These are phyloP conservation scores for Fraxinus platypoda DNA, from an alignment of 305 asterid species.

Conservation along the genomic window DNA sequence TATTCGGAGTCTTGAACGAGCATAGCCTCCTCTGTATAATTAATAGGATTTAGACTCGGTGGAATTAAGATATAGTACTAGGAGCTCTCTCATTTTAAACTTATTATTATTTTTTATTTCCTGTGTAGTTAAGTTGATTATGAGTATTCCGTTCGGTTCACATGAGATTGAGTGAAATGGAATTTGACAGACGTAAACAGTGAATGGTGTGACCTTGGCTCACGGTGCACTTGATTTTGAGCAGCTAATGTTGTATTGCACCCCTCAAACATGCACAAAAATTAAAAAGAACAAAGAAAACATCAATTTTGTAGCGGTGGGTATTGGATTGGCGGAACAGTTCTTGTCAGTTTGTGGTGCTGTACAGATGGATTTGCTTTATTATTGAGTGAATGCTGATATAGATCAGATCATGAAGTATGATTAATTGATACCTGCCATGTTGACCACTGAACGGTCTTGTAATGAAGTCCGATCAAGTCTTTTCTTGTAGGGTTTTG, in stretches of 20 bases:
- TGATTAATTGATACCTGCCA: not conserved
- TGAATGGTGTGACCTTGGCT: not conserved
- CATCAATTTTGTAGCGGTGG: not conserved
- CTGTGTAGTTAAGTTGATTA: not conserved
- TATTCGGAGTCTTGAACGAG: not conserved
- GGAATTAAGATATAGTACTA: not conserved
- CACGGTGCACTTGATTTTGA: not conserved
- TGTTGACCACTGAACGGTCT: not conserved
- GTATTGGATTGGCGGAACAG: not conserved
- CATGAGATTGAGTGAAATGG: conserved; percentile 13
- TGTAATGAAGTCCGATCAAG: not conserved
- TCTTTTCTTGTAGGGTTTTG: not conserved
- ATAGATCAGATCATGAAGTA: not conserved
- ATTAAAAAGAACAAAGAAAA: not conserved
- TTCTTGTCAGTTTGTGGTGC: not conserved
- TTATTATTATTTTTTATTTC: not conserved
- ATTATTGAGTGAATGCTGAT: not conserved
- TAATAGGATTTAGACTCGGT: not conserved
- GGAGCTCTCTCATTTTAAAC: too few species aligned
- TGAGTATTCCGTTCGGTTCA: not conserved
- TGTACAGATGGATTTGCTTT: not conserved
- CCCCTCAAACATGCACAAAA: not conserved
- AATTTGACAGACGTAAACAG: conserved; percentile 8
- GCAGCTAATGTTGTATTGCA: not conserved
- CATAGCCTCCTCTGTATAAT: not conserved